Evolutionary conservation across 1,284 basidiomycete species (phyloP), one percentile per base, ranked within the genome.

Genomic region (Ceratobasidium sp.): DNA sequence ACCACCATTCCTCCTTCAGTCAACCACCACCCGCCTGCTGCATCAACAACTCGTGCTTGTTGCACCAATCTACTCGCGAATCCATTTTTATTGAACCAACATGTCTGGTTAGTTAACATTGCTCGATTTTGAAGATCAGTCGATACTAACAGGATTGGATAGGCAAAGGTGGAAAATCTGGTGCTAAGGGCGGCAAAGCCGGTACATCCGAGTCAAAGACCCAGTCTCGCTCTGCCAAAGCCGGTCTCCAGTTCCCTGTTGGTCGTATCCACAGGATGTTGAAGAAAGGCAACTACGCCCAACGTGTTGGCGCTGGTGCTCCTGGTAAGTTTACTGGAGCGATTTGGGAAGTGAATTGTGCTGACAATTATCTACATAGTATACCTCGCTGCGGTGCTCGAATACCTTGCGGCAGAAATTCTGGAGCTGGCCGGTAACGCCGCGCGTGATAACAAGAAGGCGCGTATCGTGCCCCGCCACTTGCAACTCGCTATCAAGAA

Each of bases 401-500:
- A 83, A 63, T 83, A 83, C 64, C 82, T 83, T 39, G 82, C 82
- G 15, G 83, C 83, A 60, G 83, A 83, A 71, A 83, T 83, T 70
- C 82, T 83, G 33, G 83, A 83, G 78, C 70, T 83, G 44, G 83
- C 83, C 69, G 83, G 83, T 56, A 81, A 80, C 66, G 81, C 78
- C 55, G 81, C 79, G 23, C 80, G 80, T 28, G 75, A 86, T 81
- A 86, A 86, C 84, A 87, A 87, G 84, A 82, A 89, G 87, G 88
- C 88, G 69, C 89, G 89, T 87, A 90, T 90, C 86, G 88, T 90
- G 66, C 89, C 89, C 80, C 88, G 89, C 83, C 89, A 97, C 86
- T 85, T 97, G 79, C 95, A 96, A 85, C 93, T 97, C 80, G 95
- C 95, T 82, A 95, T 97, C 86, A 90, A 95, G 82, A 95, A 95